Evolutionary conservation across 306 rosid genomes (phyloP).

Genomic region (Dryas octopetala): DNA sequence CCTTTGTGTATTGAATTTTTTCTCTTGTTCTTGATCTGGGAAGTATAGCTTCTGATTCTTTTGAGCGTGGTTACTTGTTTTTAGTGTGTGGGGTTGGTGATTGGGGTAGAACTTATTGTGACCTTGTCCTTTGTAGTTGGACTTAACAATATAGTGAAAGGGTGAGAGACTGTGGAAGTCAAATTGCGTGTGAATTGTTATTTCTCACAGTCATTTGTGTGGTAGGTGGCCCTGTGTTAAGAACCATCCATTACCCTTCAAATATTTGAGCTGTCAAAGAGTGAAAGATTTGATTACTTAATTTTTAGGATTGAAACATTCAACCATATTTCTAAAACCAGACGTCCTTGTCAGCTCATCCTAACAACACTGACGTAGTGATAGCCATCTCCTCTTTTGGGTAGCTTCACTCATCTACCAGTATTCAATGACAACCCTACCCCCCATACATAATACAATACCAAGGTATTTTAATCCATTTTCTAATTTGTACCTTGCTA

Average conservation of each 20-base stretch:
- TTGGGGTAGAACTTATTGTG: constrained; percentile 1
- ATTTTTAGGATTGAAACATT: neutral
- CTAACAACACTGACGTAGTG: neutral
- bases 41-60: constrained; percentile 31
- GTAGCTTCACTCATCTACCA: neutral
- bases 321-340: neutral
- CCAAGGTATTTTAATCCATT: neutral
- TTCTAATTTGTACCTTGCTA: neutral
- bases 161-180: neutral
- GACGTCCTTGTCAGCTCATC: too few species aligned
- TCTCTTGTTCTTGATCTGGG: constrained; percentile 16
- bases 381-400: too few species aligned
- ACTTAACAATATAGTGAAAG: neutral
- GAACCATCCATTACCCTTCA: neutral
- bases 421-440: neutral
- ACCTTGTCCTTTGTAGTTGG: constrained; percentile 10
- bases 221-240: constrained; percentile 1
- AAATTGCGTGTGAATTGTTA: constrained; percentile 18
- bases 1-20: constrained; percentile 40
- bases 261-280: neutral
- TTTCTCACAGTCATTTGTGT: constrained; percentile 3
- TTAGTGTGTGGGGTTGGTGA: constrained; percentile 25
- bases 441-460: neutral
- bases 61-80: constrained; percentile 43
- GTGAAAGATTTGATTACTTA: neutral